Evolutionary conservation across 2,329 filamentous ascomycete genomes (phyloP).

Genomic region (Penicillium sp.): DNA sequence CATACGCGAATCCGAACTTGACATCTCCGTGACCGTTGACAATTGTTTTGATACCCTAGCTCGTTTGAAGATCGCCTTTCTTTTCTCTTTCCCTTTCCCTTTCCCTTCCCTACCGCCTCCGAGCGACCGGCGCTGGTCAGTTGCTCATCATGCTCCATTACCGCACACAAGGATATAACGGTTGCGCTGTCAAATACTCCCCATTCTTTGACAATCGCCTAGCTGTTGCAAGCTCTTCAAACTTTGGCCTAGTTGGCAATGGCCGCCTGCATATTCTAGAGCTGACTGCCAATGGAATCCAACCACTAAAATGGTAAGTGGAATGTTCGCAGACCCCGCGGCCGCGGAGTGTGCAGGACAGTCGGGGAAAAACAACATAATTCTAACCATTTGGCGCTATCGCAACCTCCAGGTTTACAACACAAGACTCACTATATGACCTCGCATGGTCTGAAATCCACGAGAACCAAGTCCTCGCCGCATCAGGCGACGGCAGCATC

Average conservation of each 20-base stretch:
- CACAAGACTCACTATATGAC: constrained; percentile 93
- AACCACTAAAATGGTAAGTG: constrained; percentile 67
- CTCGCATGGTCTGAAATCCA: constrained; percentile 91
- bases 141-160: constrained; percentile 71
- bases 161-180: constrained; percentile 86
- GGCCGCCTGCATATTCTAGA: constrained; percentile 78
- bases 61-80: no score
- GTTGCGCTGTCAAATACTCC: constrained; percentile 95
- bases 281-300: constrained; percentile 72
- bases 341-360: neutral
- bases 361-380: neutral
- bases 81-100: no score
- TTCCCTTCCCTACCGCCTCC: no score
- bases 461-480: constrained; percentile 83
- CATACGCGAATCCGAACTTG: constrained; percentile 6
- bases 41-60: constrained; percentile 8
- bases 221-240: constrained; percentile 80
- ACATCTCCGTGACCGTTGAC: constrained; percentile 2
- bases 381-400: constrained; percentile 1
- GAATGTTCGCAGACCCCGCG: neutral
- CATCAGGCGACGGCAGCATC: constrained; percentile 84
- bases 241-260: constrained; percentile 96
- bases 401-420: constrained; percentile 63
- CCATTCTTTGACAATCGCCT: constrained; percentile 94
- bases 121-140: constrained; percentile 7